Evolutionary conservation across 2,329 filamentous ascomycete species (phyloP).

Genomic region (Sporothrix protearum): DNA sequence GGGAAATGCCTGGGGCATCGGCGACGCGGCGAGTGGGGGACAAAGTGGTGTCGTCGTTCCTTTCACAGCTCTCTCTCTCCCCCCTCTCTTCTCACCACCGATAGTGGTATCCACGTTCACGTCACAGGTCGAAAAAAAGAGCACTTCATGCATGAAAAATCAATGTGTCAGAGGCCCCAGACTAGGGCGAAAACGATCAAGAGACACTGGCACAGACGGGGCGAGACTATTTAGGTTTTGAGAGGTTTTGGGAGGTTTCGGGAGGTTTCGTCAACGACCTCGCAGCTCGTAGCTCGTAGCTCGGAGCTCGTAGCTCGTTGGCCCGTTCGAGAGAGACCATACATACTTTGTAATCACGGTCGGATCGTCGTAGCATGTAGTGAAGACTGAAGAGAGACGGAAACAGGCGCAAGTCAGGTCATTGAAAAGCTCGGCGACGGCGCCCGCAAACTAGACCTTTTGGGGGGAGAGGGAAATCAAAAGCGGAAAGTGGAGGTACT

Average conservation of each 20-base stretch:
- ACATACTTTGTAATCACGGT: neutral
- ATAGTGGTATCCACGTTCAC: neutral
- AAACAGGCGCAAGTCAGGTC: neutral
- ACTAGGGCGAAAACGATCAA: neutral
- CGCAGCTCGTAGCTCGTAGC: too few species aligned
- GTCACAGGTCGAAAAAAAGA: neutral
- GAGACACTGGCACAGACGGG: neutral
- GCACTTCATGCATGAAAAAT: neutral
- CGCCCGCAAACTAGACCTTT: neutral
- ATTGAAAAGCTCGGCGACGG: neutral
- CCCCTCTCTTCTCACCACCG: neutral
- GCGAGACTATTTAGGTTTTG: too few species aligned
- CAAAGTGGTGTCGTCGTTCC: neutral
- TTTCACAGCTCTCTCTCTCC: neutral
- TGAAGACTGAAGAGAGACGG: neutral
- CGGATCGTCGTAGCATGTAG: too few species aligned
- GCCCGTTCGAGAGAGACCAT: neutral
- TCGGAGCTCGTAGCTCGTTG: neutral
- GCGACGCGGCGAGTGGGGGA: neutral
- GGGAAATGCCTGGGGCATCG: neutral
- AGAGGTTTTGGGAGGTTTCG: too few species aligned
- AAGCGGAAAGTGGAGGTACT: neutral
- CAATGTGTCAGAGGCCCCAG: conserved; percentile 2
- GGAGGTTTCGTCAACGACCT: neutral
- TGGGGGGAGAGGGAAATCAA: neutral